Percentiles rank a stretch among this genome's conserved stretches.
Evolutionary conservation across 352 stramenopile species (phyloP).

Genomic region (Elongisporangium undulatum): DNA sequence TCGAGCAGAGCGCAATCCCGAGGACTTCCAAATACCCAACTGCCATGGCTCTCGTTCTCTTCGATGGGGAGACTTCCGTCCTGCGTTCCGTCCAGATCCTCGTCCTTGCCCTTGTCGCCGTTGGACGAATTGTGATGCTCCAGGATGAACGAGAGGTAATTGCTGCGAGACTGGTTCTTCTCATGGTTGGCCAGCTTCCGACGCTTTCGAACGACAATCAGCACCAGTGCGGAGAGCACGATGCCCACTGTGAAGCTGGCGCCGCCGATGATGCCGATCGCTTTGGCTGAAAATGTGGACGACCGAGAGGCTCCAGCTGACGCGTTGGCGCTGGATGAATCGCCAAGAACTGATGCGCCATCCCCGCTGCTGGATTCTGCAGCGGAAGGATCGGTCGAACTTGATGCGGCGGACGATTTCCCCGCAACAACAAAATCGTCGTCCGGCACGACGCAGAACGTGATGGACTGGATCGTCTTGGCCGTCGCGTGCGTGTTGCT

Average conservation of each 20-base stretch:
- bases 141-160: constrained; percentile 23
- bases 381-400: constrained; percentile 11
- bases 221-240: constrained; percentile 29
- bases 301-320: not conserved
- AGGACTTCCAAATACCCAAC: constrained; percentile 52
- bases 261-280: constrained; percentile 46
- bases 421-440: constrained; percentile 2
- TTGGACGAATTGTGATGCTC: constrained; percentile 10
- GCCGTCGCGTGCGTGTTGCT: constrained; percentile 16
- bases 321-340: not conserved
- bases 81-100: constrained; percentile 10
- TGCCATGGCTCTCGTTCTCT: constrained; percentile 38
- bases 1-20: constrained; percentile 15
- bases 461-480: constrained; percentile 24
- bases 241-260: constrained; percentile 41
- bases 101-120: constrained; percentile 17
- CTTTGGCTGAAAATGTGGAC: constrained; percentile 36
- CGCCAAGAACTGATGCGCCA: not conserved
- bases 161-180: constrained; percentile 16
- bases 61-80: constrained; percentile 1
- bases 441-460: constrained; percentile 32
- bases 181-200: constrained; percentile 13
- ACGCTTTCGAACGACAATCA: constrained; percentile 29
- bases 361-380: constrained; percentile 9
- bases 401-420: not conserved